Evolutionary conservation across 305 asterid genomes (phyloP).

Genomic region (Striga hermonthica): DNA sequence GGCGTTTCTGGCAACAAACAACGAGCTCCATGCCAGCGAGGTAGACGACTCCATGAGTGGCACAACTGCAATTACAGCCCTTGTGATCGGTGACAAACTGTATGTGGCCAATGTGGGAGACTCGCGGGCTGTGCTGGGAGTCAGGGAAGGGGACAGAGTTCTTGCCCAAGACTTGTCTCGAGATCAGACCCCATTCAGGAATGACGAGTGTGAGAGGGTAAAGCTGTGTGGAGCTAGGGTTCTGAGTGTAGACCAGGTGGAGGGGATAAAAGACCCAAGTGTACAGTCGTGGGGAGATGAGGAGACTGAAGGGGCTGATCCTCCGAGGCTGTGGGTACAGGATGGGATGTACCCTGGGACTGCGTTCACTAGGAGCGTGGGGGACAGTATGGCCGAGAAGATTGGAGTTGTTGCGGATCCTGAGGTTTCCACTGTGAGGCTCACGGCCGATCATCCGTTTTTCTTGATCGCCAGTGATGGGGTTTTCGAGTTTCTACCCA

Average conservation of each 20-base stretch:
- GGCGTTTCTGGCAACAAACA: constrained; percentile 68
- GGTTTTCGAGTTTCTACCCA: constrained; percentile 77
- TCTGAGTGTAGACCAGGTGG: constrained; percentile 92
- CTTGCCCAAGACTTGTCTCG: constrained; percentile 69
- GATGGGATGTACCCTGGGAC: constrained; percentile 95
- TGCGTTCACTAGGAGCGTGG: constrained; percentile 91
- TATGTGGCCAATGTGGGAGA: constrained; percentile 98
- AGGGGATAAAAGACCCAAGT: constrained; percentile 84
- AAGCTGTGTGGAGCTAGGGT: constrained; percentile 92
- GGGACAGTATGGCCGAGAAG: constrained; percentile 85
- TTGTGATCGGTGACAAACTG: constrained; percentile 65
- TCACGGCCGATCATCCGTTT: constrained; percentile 62
- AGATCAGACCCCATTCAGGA: constrained; percentile 92
- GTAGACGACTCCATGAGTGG: constrained; percentile 98
- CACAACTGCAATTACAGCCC: constrained; percentile 86
- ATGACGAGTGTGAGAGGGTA: constrained; percentile 87
- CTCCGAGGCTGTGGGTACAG: constrained; percentile 94
- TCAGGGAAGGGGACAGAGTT: constrained; percentile 65
- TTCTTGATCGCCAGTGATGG: constrained; percentile 93
- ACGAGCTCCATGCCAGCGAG: constrained; percentile 67
- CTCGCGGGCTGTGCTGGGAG: constrained; percentile 85
- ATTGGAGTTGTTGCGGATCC: constrained; percentile 88
- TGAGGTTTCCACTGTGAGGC: constrained; percentile 69
- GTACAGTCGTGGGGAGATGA: constrained; percentile 95
- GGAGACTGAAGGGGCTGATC: constrained; percentile 91